phyloP scores from a whole-genome alignment of 106 monocot species.

The Acanthochlamys bracteata region DNA sequence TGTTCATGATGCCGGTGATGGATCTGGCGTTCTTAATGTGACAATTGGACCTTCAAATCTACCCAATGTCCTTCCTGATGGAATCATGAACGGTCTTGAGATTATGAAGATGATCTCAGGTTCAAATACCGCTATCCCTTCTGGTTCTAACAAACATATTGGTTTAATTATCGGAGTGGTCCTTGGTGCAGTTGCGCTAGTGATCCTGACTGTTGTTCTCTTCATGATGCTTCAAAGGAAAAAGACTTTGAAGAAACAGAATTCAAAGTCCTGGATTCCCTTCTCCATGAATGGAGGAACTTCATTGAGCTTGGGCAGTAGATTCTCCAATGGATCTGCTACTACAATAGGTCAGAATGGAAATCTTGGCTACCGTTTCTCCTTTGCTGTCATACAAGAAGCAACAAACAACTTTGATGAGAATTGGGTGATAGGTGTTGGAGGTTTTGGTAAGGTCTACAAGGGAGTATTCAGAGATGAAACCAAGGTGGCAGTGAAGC shows the following conservation, averaged over 20 bases:
- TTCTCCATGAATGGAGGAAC: conserved; percentile 26
- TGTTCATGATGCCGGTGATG: conserved; percentile 15
- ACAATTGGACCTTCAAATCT: conserved; percentile 41
- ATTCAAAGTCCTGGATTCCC: conserved; percentile 30
- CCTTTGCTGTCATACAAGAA: conserved; percentile 44
- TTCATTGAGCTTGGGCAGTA: conserved; percentile 32
- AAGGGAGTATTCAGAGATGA: conserved; percentile 54
- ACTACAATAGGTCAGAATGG: conserved; percentile 31
- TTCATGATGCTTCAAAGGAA: conserved; percentile 11
- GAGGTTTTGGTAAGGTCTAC: conserved; percentile 79
- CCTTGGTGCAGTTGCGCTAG: conserved; percentile 27
- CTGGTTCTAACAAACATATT: conserved; percentile 23
- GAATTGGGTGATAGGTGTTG: conserved; percentile 64
- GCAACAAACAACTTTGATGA: conserved; percentile 68
- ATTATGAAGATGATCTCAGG: conserved; percentile 38
- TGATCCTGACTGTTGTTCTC: conserved; percentile 15
- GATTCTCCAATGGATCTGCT: conserved; percentile 28
- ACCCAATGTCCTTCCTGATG: conserved; percentile 20
- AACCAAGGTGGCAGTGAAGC: conserved; percentile 54
- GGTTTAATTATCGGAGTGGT: conserved; percentile 37
- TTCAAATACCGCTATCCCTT: conserved; percentile 1
- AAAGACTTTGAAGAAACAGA: conserved; percentile 8
- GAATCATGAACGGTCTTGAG: conserved; percentile 69
- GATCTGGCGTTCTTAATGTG: conserved; percentile 21
- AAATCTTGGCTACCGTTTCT: conserved; percentile 39